A percentile compares a stretch with the other conserved stretches of the same genome.
Conservation (phyloP, 2,329 filamentous ascomycete genomes). For the Sporothrix humicola region DNA sequence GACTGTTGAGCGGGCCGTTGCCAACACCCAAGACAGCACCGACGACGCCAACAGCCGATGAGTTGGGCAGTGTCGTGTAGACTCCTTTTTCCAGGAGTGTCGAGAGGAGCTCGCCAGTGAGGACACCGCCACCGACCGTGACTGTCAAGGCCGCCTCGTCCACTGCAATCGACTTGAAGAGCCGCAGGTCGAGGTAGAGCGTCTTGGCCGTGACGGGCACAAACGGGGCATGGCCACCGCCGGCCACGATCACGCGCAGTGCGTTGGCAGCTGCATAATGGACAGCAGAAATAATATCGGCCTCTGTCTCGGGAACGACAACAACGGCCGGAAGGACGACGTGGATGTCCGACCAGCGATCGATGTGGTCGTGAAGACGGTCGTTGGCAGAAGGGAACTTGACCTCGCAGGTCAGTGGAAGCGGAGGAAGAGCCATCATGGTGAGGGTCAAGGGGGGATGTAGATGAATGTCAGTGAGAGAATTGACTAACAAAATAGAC, state of each 20-base stretch:
- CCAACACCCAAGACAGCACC: conserved; percentile 43
- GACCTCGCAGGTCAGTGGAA: background rate
- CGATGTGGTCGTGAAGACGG: conserved; percentile 10
- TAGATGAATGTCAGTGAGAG: background rate
- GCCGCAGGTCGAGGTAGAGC: conserved; percentile 46
- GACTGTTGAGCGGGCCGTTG: conserved; percentile 41
- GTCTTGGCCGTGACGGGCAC: conserved; percentile 42
- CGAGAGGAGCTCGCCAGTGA: conserved; percentile 42
- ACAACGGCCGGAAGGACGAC: conserved; percentile 42
- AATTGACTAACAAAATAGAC: no score
- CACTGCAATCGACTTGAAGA: conserved; percentile 43
- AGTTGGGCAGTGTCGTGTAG: conserved; percentile 44
- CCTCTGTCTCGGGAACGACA: conserved; percentile 41
- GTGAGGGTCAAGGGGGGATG: background rate
- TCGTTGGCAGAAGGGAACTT: background rate
- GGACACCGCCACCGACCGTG: conserved; percentile 43
- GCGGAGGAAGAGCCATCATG: background rate
- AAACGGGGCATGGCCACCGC: conserved; percentile 45
- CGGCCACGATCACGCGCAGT: conserved; percentile 42
- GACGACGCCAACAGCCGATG: conserved; percentile 41
- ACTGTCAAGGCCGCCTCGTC: conserved; percentile 41
- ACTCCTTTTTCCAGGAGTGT: conserved; percentile 40
- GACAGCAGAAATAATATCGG: conserved; percentile 43
- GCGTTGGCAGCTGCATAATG: conserved; percentile 41
- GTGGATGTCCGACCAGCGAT: conserved; percentile 45